Conservation (phyloP, 225 moss, liverwort and hornwort genomes). For the Bryoerythrophyllum caledonicum region DNA sequence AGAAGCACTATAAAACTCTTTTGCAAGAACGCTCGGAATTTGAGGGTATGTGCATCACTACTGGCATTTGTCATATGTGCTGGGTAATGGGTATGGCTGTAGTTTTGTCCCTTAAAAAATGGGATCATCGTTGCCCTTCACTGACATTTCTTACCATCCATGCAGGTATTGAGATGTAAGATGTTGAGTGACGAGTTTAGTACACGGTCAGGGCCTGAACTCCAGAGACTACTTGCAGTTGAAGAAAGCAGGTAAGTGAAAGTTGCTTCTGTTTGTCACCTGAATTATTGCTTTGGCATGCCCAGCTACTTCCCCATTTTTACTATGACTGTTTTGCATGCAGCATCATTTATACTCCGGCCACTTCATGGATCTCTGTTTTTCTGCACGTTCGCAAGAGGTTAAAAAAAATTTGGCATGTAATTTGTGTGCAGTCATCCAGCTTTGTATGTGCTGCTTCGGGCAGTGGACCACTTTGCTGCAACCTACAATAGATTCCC, state of each 20-base stretch:
- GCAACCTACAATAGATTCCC: slow-evolving; percentile 89
- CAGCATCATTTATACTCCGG: background rate
- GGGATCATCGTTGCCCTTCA: background rate
- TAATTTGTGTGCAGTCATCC: slow-evolving; percentile 68
- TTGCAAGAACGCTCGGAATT: slow-evolving; percentile 95
- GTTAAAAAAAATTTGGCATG: background rate
- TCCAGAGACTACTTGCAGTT: slow-evolving; percentile 73
- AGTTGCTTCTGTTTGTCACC: background rate
- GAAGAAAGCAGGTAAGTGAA: slow-evolving; percentile 74
- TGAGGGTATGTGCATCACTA: slow-evolving; percentile 55
- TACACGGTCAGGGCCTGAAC: slow-evolving; percentile 58
- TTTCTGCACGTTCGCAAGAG: slow-evolving; percentile 3
- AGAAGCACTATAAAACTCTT: slow-evolving; percentile 79
- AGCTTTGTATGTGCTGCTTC: slow-evolving; percentile 84
- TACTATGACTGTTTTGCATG: background rate
- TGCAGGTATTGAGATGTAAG: slow-evolving; percentile 82
- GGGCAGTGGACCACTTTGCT: slow-evolving; percentile 89
- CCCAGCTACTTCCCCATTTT: background rate
- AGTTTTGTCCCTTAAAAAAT: background rate
- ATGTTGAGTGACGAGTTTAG: slow-evolving; percentile 83
- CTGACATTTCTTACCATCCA: slow-evolving; percentile 13
- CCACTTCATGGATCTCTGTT: slow-evolving; percentile 4
- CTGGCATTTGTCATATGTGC: background rate
- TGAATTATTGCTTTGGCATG: background rate
- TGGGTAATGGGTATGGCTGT: slow-evolving; percentile 13